A percentile compares a stretch with the other conserved stretches of the same genome.
These are phyloP conservation scores for Calonectria multiphialidica DNA, from an alignment of 2,329 filamentous ascomycete genomes.

Conservation along the genomic window DNA sequence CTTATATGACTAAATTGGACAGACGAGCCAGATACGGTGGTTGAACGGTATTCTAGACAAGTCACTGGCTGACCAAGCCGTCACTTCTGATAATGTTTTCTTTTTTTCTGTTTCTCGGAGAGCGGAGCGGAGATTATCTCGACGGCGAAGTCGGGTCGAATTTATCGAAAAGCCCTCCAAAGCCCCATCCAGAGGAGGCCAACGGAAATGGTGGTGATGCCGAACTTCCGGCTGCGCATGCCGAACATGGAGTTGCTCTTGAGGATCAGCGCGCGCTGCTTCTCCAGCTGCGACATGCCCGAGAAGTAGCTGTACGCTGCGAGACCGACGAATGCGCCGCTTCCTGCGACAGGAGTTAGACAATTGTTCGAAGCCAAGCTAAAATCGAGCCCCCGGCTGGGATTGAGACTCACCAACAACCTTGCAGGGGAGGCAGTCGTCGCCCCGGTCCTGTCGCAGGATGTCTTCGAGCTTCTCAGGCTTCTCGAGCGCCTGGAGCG, in stretches of 20 bases:
- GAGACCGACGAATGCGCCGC: conserved; percentile 80
- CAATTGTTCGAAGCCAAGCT: neutral
- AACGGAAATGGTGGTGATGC: conserved; percentile 76
- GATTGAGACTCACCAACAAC: conserved; percentile 70
- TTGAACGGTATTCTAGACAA: neutral
- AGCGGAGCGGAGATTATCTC: conserved; percentile 27
- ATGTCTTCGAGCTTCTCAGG: conserved; percentile 72
- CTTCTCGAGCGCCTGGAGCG: conserved; percentile 66
- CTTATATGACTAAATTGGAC: neutral
- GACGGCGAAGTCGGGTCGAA: neutral
- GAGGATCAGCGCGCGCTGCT: conserved; percentile 74
- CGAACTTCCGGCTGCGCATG: conserved; percentile 76
- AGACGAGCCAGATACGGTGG: neutral
- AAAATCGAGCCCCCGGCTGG: conserved; percentile 19
- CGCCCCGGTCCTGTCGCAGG: conserved; percentile 66
- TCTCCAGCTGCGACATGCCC: conserved; percentile 77
- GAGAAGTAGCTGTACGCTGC: conserved; percentile 83
- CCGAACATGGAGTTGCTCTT: conserved; percentile 78
- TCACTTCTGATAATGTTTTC: neutral
- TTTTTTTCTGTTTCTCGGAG: neutral
- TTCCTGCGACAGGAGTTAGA: conserved; percentile 63
- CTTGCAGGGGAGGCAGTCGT: conserved; percentile 79
- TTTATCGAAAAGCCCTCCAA: conserved; percentile 70
- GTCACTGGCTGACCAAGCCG: neutral
- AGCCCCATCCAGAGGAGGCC: conserved; percentile 77